Conservation (phyloP, 31 red algal genomes). For the Porphyra umbilicalis region DNA sequence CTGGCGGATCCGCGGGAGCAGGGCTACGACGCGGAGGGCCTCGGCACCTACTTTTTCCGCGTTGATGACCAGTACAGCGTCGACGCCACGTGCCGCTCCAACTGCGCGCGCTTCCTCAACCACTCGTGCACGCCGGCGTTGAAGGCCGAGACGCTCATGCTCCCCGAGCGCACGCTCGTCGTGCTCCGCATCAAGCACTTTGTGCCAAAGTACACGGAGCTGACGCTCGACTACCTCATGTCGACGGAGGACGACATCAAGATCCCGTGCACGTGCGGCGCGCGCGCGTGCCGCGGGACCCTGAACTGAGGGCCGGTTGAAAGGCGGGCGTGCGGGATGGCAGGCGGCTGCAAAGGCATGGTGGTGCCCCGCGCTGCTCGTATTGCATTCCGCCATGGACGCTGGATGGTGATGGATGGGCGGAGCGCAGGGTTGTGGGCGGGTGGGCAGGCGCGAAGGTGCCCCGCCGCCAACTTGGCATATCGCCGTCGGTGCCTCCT, state of each 20-base stretch:
- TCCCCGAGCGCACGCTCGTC: conserved; percentile 55
- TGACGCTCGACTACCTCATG: conserved; percentile 88
- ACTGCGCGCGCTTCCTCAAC: conserved; percentile 90
- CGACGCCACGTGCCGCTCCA: conserved; percentile 86
- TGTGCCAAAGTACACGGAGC: conserved; percentile 43
- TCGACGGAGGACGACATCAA: conserved; percentile 48
- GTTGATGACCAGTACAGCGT: conserved; percentile 74
- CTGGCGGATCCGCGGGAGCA: conserved; percentile 74
- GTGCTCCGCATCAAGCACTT: conserved; percentile 40
- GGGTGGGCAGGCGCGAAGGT: no score
- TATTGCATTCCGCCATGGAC: no score
- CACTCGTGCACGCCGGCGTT: conserved; percentile 89
- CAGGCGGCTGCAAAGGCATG: no score
- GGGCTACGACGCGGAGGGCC: conserved; percentile 51
- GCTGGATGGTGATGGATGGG: no score
- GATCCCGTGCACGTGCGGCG: conserved; percentile 38
- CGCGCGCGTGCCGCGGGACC: conserved; percentile 45
- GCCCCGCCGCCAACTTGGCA: no score
- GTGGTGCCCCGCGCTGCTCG: no score
- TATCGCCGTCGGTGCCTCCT: no score
- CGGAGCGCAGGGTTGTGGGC: no score
- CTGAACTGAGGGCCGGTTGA: conserved; percentile 24
- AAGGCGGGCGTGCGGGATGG: no score
- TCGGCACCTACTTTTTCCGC: conserved; percentile 89
- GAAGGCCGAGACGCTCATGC: conserved; percentile 38